phyloP scores from a whole-genome alignment of 140 eudicot species.

The Erigeron philadelphicus region DNA sequence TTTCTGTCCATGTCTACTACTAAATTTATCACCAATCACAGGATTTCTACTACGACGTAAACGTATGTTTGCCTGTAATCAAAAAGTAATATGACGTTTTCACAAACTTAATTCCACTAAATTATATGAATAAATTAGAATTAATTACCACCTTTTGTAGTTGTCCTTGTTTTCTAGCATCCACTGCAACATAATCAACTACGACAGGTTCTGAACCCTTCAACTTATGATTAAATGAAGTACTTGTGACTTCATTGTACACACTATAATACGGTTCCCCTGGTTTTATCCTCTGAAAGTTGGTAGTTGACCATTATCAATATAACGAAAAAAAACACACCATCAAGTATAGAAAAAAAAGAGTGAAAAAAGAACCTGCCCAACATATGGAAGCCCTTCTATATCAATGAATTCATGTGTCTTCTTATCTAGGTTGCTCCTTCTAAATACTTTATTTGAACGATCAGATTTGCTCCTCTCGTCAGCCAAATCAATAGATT shows the following conservation, averaged over 20 bases:
- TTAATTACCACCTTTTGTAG: slow-evolving; percentile 55
- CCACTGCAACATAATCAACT: slow-evolving; percentile 83
- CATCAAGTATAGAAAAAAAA: background rate
- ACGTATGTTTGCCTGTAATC: slow-evolving; percentile 72
- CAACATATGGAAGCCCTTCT: slow-evolving; percentile 89
- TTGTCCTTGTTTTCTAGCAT: slow-evolving; percentile 57
- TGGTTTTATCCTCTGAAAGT: slow-evolving; percentile 64
- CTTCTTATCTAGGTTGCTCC: slow-evolving; percentile 44
- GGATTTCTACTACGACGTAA: slow-evolving; percentile 80
- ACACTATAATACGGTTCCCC: slow-evolving; percentile 59
- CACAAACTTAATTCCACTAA: background rate
- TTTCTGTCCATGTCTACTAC: slow-evolving; percentile 97
- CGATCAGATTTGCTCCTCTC: slow-evolving; percentile 41
- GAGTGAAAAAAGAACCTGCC: slow-evolving; percentile 53
- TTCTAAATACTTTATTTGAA: slow-evolving; percentile 40
- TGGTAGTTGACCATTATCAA: slow-evolving; percentile 21
- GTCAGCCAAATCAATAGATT: slow-evolving; percentile 72
- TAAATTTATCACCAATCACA: slow-evolving; percentile 84
- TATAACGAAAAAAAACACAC: background rate
- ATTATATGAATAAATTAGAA: background rate
- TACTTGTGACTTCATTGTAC: slow-evolving; percentile 41
- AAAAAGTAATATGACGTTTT: background rate
- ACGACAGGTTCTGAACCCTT: slow-evolving; percentile 77
- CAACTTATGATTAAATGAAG: slow-evolving; percentile 29
- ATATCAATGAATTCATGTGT: slow-evolving; percentile 56